Evolutionary conservation across 2,329 filamentous ascomycete species (phyloP).

Genomic region (Trichoderma sp.): DNA sequence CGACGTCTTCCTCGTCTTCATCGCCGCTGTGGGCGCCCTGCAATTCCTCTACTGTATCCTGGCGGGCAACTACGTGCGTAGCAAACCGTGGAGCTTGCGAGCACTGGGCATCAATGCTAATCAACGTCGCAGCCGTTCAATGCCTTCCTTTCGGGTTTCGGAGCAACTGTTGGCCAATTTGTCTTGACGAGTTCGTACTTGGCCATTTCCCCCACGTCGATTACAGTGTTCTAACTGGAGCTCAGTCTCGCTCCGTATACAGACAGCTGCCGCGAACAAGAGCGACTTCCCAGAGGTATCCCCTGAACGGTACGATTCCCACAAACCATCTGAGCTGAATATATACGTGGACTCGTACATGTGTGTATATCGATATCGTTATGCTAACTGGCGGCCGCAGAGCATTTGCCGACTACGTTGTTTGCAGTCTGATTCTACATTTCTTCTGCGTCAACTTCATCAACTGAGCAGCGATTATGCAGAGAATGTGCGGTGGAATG

Average conservation of each 20-base stretch:
- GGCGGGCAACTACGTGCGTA: conserved; percentile 87
- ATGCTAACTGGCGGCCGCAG: conserved; percentile 43
- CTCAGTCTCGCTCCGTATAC: conserved; percentile 74
- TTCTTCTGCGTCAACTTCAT: conserved; percentile 99
- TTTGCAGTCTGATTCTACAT: conserved; percentile 92
- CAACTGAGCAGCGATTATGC: conserved; percentile 60
- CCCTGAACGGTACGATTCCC: conserved; percentile 64
- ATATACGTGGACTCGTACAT: not conserved
- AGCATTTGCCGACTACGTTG: conserved; percentile 93
- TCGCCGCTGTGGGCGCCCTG: conserved; percentile 79
- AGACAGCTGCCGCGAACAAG: conserved; percentile 82
- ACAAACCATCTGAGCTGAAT: not conserved
- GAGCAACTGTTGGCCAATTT: conserved; percentile 92
- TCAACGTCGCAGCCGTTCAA: conserved; percentile 78
- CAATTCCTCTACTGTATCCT: conserved; percentile 93
- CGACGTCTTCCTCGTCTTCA: conserved; percentile 85
- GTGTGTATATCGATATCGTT: not conserved
- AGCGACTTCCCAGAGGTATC: conserved; percentile 72
- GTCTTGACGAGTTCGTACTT: conserved; percentile 76
- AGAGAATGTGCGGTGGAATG: not conserved
- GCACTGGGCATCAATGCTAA: not conserved
- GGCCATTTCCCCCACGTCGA: not conserved
- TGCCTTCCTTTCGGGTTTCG: conserved; percentile 94
- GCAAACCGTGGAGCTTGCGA: not conserved
- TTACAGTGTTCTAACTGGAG: conserved; percentile 1